Base-by-base conservation (phyloP, 208 protist genomes). In the Tritrichomonas musculus region DNA sequence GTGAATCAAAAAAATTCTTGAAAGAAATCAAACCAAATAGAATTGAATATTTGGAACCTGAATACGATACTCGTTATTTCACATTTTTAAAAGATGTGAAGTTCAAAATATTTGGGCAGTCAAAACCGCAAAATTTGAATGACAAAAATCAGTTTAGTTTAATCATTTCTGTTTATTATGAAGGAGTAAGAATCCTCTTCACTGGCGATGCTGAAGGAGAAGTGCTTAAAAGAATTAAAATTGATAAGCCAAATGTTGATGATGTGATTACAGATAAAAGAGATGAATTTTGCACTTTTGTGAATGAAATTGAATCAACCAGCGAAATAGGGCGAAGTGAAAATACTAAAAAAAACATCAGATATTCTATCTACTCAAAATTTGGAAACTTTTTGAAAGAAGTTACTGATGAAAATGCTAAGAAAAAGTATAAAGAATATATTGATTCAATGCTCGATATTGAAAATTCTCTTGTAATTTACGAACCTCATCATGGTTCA, bases 161-260 rank as follows among this genome's bases (percentile, higher is more conserved):
- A 11, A 11, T 82, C 25, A 30, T 82, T 1, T 53, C 73, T n/a
- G 30, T 82, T 0, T 25, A 50, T 30, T 47, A 47, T 36, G 30
- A 53, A 22, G 73, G 41, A 50, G 41, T 25, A n/a, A 49, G 41
- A 49, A 41, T 82, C 20, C 11, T 82, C 20, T 82, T 82, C 73
- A 82, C 73, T n/a, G 73, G 73, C 30, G 73, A 82, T 82, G 73
- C 73, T n/a, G 73, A 82, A 53, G 73, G 73, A 22, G 30, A 36
- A n/a, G n/a, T 47, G 47, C 50, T 82, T 20, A 50, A 9, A 30
- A 9, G 73, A 33, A 11, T 82, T 8, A 82, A 30, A 3, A 49
- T 82, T 30, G 73, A 82, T 47, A 82, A n/a, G 11, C 73, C 73
- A 33, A n/a, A n/a, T n/a, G n/a, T n/a, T n/a, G n/a, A n/a, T n/a